These are phyloP conservation scores for Pachysandra terminalis DNA, from an alignment of 164 flowering plant genomes.

Conservation along the genomic window DNA sequence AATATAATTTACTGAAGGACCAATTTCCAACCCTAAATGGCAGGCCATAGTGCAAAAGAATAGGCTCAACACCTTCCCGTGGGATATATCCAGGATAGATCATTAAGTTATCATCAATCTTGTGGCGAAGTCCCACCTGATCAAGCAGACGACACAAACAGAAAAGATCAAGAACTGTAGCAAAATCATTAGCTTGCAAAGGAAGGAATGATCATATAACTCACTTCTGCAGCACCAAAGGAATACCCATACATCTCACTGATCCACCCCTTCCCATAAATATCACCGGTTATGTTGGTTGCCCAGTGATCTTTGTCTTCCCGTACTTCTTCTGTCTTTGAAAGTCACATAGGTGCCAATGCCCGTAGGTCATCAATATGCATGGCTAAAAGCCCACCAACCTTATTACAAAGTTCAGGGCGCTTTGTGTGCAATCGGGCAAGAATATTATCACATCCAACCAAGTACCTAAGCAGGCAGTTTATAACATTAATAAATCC, in stretches of 20 bases:
- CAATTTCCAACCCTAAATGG: slow-evolving; percentile 89
- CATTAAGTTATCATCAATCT: slow-evolving; percentile 89
- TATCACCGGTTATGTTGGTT: slow-evolving; percentile 91
- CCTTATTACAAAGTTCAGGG: slow-evolving; percentile 96
- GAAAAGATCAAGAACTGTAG: not conserved
- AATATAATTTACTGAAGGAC: slow-evolving; percentile 88
- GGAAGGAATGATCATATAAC: slow-evolving; percentile 17
- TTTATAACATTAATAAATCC: not conserved
- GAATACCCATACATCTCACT: slow-evolving; percentile 99
- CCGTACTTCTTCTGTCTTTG: slow-evolving; percentile 95
- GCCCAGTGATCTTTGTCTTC: slow-evolving; percentile 94
- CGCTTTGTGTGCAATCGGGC: slow-evolving; percentile 81
- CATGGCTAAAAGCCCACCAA: slow-evolving; percentile 93
- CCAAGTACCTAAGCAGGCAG: slow-evolving; percentile 60
- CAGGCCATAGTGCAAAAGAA: slow-evolving; percentile 92
- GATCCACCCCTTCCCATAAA: slow-evolving; percentile 95
- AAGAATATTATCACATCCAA: slow-evolving; percentile 93
- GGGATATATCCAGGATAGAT: slow-evolving; percentile 95
- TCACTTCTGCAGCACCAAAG: slow-evolving; percentile 97
- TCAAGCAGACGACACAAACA: slow-evolving; percentile 17
- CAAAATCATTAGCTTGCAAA: not conserved
- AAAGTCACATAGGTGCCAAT: slow-evolving; percentile 95
- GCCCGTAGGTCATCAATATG: slow-evolving; percentile 95
- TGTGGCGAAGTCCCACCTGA: slow-evolving; percentile 94
- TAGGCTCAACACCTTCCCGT: slow-evolving; percentile 70